A percentile compares a stretch with the other conserved stretches of the same genome.
phyloP scores from a whole-genome alignment of 2,329 filamentous ascomycete species.

The Monosporascus sp. region DNA sequence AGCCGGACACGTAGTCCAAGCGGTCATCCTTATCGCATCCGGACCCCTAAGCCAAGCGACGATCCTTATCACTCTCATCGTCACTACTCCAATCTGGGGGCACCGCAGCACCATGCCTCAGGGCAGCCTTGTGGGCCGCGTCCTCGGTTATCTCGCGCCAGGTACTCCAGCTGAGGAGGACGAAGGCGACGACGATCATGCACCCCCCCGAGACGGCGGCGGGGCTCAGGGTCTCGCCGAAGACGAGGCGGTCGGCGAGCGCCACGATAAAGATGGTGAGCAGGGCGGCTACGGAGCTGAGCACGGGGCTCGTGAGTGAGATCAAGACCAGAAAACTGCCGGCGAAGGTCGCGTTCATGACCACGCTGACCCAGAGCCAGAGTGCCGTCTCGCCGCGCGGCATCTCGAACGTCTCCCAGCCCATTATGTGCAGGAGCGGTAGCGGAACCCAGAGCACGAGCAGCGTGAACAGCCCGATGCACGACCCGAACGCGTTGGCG shows the following conservation, averaged over 20 bases:
- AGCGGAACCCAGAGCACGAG: constrained; percentile 87
- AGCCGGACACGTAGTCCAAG: too few relatives aligned
- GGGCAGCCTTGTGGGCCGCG: constrained; percentile 51
- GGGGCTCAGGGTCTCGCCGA: constrained; percentile 66
- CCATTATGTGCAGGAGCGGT: constrained; percentile 72
- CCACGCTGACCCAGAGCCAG: constrained; percentile 73
- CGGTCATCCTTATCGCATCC: too few relatives aligned
- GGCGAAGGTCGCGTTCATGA: constrained; percentile 88
- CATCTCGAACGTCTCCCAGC: constrained; percentile 76
- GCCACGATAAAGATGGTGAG: constrained; percentile 97
- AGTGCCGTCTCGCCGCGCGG: constrained; percentile 73
- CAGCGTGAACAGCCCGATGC: constrained; percentile 84
- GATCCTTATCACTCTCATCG: constrained; percentile 40
- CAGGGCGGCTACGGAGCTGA: constrained; percentile 87
- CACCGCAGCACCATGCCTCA: constrained; percentile 14
- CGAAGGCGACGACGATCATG: constrained; percentile 83
- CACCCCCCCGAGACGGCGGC: constrained; percentile 78
- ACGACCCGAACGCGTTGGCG: constrained; percentile 82
- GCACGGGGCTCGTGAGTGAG: constrained; percentile 83
- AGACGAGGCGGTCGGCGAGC: constrained; percentile 81
- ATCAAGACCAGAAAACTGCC: constrained; percentile 92
- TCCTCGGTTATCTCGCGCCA: constrained; percentile 92
- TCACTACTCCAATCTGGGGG: constrained; percentile 40
- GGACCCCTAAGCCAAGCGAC: constrained; percentile 10
- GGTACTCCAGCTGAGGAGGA: constrained; percentile 84